phyloP scores from a whole-genome alignment of 2,329 filamentous ascomycete genomes.

The Trichoderma sp. region DNA sequence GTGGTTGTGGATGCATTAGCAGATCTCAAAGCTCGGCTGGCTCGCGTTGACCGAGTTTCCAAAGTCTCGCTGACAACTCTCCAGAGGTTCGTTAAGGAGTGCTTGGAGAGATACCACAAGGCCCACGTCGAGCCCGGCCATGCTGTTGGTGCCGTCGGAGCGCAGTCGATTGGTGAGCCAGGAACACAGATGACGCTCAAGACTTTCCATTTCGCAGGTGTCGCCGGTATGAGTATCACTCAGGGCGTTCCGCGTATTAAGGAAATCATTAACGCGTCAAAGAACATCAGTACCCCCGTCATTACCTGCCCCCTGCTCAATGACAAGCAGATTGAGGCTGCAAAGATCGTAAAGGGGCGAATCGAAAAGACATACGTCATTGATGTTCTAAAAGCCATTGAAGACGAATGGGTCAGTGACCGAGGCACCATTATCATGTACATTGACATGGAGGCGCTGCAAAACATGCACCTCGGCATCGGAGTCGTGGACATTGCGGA shows the following conservation, averaged over 20 bases:
- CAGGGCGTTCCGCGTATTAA: conserved; percentile 99
- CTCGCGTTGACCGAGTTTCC: conserved; percentile 66
- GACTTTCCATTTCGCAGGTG: conserved; percentile 99
- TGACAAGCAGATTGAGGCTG: conserved; percentile 69
- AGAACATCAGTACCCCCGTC: conserved; percentile 88
- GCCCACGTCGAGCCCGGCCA: conserved; percentile 93
- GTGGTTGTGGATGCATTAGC: conserved; percentile 24
- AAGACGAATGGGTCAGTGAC: conserved; percentile 81
- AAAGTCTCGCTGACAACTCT: conserved; percentile 79
- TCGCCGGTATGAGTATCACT: conserved; percentile 98
- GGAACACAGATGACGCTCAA: conserved; percentile 99
- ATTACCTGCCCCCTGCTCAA: conserved; percentile 84
- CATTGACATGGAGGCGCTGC: conserved; percentile 75
- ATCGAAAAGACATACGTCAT: conserved; percentile 93
- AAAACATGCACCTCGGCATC: conserved; percentile 78
- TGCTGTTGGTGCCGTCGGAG: conserved; percentile 91
- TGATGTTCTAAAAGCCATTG: conserved; percentile 75
- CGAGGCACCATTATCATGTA: conserved; percentile 75
- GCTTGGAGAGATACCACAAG: conserved; percentile 84
- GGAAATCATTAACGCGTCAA: conserved; percentile 99
- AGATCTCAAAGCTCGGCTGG: conserved; percentile 27
- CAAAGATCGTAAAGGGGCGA: conserved; percentile 85
- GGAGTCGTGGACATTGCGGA: conserved; percentile 67
- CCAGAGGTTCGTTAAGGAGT: conserved; percentile 72
- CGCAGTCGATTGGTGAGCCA: conserved; percentile 96